phyloP scores from a whole-genome alignment of 345 rosid genomes.

The Stellera chamaejasme region DNA sequence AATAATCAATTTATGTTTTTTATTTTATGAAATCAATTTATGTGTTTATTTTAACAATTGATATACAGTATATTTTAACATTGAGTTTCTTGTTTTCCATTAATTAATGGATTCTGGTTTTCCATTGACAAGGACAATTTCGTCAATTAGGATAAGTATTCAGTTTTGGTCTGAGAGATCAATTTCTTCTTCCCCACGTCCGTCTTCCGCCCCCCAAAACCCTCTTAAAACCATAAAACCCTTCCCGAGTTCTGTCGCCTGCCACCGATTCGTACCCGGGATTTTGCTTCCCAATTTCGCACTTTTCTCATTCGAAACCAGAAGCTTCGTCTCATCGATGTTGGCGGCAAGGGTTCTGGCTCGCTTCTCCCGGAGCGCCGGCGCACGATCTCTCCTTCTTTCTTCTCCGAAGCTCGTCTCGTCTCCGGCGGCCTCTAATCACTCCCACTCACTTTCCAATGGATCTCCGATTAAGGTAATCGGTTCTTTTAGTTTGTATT shows the following conservation, averaged over 20 bases:
- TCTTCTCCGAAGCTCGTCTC: constrained; percentile 27
- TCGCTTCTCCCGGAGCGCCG: constrained; percentile 40
- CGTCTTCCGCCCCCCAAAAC: background rate
- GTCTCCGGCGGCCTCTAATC: constrained; percentile 23
- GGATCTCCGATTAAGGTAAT: constrained; percentile 32
- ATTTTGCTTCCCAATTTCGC: too few relatives aligned
- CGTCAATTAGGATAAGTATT: background rate
- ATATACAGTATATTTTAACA: too few relatives aligned
- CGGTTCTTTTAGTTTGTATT: background rate
- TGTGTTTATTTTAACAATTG: too few relatives aligned
- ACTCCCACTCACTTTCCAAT: constrained; percentile 27
- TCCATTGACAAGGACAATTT: too few relatives aligned
- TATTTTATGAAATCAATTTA: too few relatives aligned
- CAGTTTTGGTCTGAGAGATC: background rate
- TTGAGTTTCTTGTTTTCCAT: too few relatives aligned
- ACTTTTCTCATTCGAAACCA: too few relatives aligned
- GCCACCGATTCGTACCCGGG: too few relatives aligned
- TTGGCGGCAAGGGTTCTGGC: constrained; percentile 44
- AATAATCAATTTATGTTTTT: too few relatives aligned
- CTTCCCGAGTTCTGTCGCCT: too few relatives aligned
- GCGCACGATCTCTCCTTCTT: constrained; percentile 35
- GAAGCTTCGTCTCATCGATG: constrained; percentile 19
- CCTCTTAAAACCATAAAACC: background rate
- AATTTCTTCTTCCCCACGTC: constrained; percentile 31
- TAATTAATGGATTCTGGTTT: too few relatives aligned